Conservation (phyloP, 2,329 filamentous ascomycete species). For the Myriosclerotinia scirpicola region DNA sequence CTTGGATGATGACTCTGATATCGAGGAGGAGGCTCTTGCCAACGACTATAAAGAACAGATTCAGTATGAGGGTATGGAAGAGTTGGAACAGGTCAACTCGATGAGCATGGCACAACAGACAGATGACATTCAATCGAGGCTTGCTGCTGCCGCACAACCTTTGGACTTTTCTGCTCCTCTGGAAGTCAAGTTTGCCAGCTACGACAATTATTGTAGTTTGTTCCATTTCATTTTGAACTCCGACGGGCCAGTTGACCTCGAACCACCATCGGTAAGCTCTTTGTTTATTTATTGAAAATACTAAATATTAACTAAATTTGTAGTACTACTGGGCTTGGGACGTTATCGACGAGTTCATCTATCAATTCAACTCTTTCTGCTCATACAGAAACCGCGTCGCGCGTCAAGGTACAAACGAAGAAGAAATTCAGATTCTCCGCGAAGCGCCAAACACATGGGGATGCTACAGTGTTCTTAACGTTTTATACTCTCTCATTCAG, state of each 20-base stretch:
- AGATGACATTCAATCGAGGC: slow-evolving; percentile 90
- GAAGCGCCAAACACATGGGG: slow-evolving; percentile 99
- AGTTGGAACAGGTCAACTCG: slow-evolving; percentile 73
- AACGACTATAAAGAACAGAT: slow-evolving; percentile 97
- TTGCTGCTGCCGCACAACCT: slow-evolving; percentile 88
- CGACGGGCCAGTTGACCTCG: slow-evolving; percentile 95
- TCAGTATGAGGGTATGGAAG: slow-evolving; percentile 84
- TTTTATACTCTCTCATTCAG: slow-evolving; percentile 98
- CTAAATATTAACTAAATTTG: slow-evolving; percentile 31
- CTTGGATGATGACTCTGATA: slow-evolving; percentile 81
- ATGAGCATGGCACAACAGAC: slow-evolving; percentile 70
- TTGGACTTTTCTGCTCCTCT: slow-evolving; percentile 94
- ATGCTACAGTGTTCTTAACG: slow-evolving; percentile 98
- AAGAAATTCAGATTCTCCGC: slow-evolving; percentile 86
- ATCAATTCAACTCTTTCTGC: slow-evolving; percentile 99
- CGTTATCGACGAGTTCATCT: slow-evolving; percentile 99
- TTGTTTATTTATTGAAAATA: slow-evolving; percentile 7
- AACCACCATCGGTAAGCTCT: slow-evolving; percentile 84
- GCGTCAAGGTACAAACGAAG: slow-evolving; percentile 77
- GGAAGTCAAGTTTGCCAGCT: slow-evolving; percentile 97
- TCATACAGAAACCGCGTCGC: slow-evolving; percentile 93
- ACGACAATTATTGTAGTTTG: slow-evolving; percentile 98
- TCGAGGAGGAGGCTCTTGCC: slow-evolving; percentile 92
- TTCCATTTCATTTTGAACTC: slow-evolving; percentile 99
- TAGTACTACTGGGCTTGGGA: slow-evolving; percentile 99